Percentiles rank a stretch among this genome's conserved stretches.
Evolutionary conservation across 208 protist species (phyloP).

Genomic region (Endotrypanum monterogeii): DNA sequence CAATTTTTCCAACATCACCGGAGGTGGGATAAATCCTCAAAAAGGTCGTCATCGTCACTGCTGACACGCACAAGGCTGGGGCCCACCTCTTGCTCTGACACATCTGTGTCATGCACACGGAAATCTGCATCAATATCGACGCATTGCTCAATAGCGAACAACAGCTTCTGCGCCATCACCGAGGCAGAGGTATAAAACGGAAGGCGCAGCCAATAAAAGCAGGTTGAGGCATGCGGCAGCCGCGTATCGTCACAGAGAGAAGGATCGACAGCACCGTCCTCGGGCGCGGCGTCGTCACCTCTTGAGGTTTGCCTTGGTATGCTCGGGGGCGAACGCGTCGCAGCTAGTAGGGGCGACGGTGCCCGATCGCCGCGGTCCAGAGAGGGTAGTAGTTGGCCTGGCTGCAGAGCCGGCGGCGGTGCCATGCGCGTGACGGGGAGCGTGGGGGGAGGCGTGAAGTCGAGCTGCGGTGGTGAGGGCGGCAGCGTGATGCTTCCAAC

Average conservation of each 20-base stretch:
- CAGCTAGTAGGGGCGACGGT: background rate
- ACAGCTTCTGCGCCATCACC: conserved; percentile 91
- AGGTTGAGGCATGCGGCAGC: conserved; percentile 95
- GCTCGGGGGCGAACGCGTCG: background rate
- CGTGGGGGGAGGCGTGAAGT: conserved; percentile 27
- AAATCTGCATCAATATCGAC: conserved; percentile 96
- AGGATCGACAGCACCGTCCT: background rate
- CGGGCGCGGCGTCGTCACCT: background rate
- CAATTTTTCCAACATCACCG: conserved; percentile 23
- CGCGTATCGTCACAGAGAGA: conserved; percentile 65
- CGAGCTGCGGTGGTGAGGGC: conserved; percentile 24
- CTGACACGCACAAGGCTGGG: conserved; percentile 58
- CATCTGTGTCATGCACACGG: conserved; percentile 72
- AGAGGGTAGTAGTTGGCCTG: conserved; percentile 19
- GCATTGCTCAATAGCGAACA: conserved; percentile 96
- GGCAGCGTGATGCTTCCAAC: conserved; percentile 3
- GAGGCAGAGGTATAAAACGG: conserved; percentile 89
- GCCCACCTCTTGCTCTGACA: conserved; percentile 45
- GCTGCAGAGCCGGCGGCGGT: conserved; percentile 30
- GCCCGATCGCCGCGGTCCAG: background rate
- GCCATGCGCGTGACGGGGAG: conserved; percentile 9
- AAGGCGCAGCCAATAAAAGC: conserved; percentile 95
- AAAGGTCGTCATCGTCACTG: conserved; percentile 77
- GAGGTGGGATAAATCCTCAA: conserved; percentile 91
- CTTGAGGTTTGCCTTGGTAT: background rate